These are phyloP conservation scores for Gomphus bonarii DNA, from an alignment of 1,284 basidiomycete species.

Conservation along the genomic window DNA sequence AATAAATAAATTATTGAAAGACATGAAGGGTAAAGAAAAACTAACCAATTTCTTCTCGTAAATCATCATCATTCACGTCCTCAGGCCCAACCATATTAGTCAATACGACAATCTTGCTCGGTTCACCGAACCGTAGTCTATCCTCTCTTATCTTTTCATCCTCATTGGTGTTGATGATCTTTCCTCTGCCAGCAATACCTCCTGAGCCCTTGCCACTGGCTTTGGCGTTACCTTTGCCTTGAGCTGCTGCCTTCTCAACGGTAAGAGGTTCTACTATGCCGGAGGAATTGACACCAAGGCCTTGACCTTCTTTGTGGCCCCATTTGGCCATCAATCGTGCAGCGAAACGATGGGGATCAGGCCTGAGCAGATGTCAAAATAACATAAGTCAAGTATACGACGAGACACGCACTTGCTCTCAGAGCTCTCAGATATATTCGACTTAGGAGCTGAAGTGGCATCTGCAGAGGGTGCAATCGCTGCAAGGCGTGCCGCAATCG, in stretches of 20 bases:
- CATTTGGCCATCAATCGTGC: conserved; percentile 83
- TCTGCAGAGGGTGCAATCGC: conserved; percentile 39
- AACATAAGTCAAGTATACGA: not conserved
- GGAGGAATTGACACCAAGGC: conserved; percentile 70
- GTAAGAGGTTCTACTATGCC: conserved; percentile 84
- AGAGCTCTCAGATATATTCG: not conserved
- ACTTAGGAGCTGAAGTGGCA: conserved; percentile 11
- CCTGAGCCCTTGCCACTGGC: conserved; percentile 25
- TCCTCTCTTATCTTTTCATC: conserved; percentile 67
- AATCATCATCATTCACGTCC: conserved; percentile 77
- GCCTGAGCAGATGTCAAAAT: conserved; percentile 27
- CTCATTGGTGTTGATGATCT: conserved; percentile 81
- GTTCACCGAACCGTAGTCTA: conserved; percentile 71
- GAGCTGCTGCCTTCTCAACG: conserved; percentile 52
- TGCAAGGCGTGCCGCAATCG: conserved; percentile 64
- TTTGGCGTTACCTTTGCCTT: conserved; percentile 30
- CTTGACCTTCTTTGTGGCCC: conserved; percentile 90
- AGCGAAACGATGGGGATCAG: conserved; percentile 63
- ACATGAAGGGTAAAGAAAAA: conserved; percentile 16
- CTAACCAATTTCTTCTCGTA: conserved; percentile 78
- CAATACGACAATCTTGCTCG: conserved; percentile 79
- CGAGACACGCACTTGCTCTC: not conserved
- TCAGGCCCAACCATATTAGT: conserved; percentile 79
- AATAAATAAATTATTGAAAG: conserved; percentile 4
- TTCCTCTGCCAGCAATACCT: conserved; percentile 52